Evolutionary conservation across 164 flowering plant genomes (phyloP).

Genomic region (Nymphaea colorata): DNA sequence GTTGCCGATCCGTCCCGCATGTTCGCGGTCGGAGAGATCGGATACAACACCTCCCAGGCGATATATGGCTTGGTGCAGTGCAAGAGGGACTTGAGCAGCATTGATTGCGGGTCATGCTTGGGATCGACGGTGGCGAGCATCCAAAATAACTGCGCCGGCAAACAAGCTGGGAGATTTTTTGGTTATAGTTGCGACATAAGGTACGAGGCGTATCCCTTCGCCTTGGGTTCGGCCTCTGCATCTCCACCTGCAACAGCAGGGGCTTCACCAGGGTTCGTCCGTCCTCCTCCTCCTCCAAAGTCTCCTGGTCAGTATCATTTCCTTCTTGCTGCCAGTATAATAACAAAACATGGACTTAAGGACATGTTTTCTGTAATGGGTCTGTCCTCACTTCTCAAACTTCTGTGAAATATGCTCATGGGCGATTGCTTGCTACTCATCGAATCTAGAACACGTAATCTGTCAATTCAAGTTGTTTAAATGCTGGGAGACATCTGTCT

Average conservation of each 20-base stretch:
- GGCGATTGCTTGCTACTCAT: too few species aligned
- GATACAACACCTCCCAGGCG: background rate
- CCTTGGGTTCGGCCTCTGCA: background rate
- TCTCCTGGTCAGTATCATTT: too few species aligned
- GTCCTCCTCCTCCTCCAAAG: too few species aligned
- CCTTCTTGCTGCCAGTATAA: too few species aligned
- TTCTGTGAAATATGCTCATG: too few species aligned
- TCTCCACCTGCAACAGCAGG: too few species aligned
- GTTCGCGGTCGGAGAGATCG: conserved; percentile 3
- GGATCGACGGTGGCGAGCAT: background rate
- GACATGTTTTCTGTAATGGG: background rate
- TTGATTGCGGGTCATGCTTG: conserved; percentile 21
- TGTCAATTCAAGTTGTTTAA: too few species aligned
- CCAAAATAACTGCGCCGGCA: conserved; percentile 5
- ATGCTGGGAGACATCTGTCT: too few species aligned
- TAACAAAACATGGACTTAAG: too few species aligned
- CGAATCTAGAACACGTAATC: too few species aligned
- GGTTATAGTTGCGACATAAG: conserved; percentile 14
- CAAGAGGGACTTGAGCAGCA: conserved; percentile 16
- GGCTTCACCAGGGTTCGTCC: too few species aligned
- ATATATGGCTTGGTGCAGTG: conserved; percentile 26
- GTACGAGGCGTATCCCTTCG: conserved; percentile 13
- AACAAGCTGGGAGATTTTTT: conserved; percentile 12
- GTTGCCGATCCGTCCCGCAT: background rate
- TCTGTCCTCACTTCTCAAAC: background rate